phyloP scores from a whole-genome alignment of 1,284 basidiomycete species.

The Moniliella sp. region DNA sequence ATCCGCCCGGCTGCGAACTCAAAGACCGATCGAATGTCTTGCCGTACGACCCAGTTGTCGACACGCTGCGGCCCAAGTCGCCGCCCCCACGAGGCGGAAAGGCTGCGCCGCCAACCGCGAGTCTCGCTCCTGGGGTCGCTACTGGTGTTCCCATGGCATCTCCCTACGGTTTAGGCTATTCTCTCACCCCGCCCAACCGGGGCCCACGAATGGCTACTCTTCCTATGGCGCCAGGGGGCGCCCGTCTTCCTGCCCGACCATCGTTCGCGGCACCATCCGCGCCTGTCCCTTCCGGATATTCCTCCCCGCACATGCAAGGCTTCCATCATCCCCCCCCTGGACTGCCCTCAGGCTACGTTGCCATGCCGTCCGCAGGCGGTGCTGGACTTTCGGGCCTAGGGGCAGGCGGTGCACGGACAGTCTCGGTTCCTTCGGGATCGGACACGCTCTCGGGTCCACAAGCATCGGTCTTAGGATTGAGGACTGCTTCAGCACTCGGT shows the following conservation, averaged over 20 bases:
- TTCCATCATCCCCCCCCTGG: not conserved
- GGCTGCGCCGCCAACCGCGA: not conserved
- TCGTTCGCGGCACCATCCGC: not conserved
- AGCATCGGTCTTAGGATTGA: slow-evolving; percentile 7
- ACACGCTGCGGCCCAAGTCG: slow-evolving; percentile 20
- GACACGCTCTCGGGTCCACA: slow-evolving; percentile 27
- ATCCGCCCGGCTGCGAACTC: slow-evolving; percentile 18
- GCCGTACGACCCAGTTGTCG: slow-evolving; percentile 13
- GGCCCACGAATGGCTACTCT: not conserved
- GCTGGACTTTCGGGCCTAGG: slow-evolving; percentile 20
- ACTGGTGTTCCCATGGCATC: not conserved
- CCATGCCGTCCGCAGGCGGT: slow-evolving; percentile 5
- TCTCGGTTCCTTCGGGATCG: slow-evolving; percentile 21
- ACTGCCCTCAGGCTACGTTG: not conserved
- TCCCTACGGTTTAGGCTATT: not conserved
- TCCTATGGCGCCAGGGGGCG: not conserved
- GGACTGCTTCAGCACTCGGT: not conserved
- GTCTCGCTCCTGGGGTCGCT: not conserved
- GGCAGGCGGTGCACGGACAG: slow-evolving; percentile 17
- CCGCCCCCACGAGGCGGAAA: slow-evolving; percentile 5
- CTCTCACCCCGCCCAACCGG: not conserved
- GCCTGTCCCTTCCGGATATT: not conserved
- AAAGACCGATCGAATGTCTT: slow-evolving; percentile 16
- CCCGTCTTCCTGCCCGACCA: not conserved
- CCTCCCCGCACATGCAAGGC: not conserved